Base-by-base conservation (phyloP, 805 yeast species). In the Nematodospora valgi region DNA sequence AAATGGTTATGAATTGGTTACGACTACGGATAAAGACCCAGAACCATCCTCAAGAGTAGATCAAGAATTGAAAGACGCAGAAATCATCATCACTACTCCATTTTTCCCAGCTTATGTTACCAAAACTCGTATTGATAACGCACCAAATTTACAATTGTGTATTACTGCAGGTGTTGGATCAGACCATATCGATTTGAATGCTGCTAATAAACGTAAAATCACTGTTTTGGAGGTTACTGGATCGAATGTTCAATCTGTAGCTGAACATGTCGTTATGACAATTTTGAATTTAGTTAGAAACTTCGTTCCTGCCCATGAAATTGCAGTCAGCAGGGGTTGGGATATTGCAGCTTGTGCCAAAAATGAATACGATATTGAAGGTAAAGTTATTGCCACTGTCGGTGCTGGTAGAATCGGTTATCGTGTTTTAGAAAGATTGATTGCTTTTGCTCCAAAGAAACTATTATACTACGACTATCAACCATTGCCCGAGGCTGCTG, bases 101-200 rank as follows among this genome's bases (percentile, higher is more conserved):
- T 84, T 85, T 73, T 86, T 75, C 61, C 93, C 94, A 4, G 91
- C 80, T 23, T 84, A 84, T 59, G 69, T 84, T 55, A 74, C 81
- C 37, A 68, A 70, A 40, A 82, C 78, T 48, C 71, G 91, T 50
- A 71, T 84, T 44, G 77, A 65, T 32, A 73, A 74, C 51, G 89
- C 91, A 21, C 78, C 79, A 56, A 82, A 80, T 35, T 71, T 84
- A 59, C 82, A 82, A 65, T 53, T 81, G 34, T 66, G 80, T 41
- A 70, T 82, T 47, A 84, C 89, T 32, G 94, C 94, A 7, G 94
- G 93, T 48, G 88, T 84, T 40, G 94, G 94, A 8, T 80, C 87
- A 14, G 93, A 84, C 56, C 93, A 84, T 59, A 70, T 83, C 43
- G 91, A 83, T 52, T 69, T 84, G 49, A 72, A 72, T 46, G 83